Conservation (phyloP, 345 rosid species). For the Lumnitzera racemosa region DNA sequence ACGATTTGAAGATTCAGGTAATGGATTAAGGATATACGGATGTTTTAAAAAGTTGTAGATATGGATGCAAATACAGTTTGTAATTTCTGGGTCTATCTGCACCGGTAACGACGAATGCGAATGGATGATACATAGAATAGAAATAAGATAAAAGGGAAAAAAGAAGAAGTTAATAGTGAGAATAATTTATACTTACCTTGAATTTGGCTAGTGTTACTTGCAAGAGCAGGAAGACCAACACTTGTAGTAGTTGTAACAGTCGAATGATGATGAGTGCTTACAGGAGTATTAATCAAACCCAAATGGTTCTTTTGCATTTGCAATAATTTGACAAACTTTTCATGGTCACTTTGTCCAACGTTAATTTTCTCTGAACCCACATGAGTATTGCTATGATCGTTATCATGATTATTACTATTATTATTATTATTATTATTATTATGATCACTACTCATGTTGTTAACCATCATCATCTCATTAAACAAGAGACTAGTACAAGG, state of each 20-base stretch:
- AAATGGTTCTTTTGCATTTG: constrained; percentile 1
- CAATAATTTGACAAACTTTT: constrained; percentile 1
- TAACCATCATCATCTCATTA: constrained; percentile 7
- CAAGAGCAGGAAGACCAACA: constrained; percentile 4
- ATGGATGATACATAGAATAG: no score
- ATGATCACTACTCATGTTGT: not conserved
- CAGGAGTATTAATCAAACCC: not conserved
- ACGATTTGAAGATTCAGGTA: no score
- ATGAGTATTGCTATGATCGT: no score
- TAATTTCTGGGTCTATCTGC: no score
- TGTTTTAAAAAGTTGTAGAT: no score
- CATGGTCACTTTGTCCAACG: constrained; percentile 3
- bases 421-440: no score
- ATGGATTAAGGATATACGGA: no score
- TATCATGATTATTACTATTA: no score
- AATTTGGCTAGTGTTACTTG: not conserved
- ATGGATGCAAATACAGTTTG: no score
- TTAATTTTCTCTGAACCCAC: not conserved
- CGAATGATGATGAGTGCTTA: not conserved
- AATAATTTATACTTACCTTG: constrained; percentile 5
- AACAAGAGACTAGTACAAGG: constrained; percentile 9
- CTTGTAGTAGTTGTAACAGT: not conserved
- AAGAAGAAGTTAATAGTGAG: not conserved
- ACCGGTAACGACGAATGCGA: not conserved
- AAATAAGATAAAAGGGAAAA: no score